Base-by-base conservation (phyloP, 495 filamentous ascomycete genomes). In the Aspergillus incahuasiensis region DNA sequence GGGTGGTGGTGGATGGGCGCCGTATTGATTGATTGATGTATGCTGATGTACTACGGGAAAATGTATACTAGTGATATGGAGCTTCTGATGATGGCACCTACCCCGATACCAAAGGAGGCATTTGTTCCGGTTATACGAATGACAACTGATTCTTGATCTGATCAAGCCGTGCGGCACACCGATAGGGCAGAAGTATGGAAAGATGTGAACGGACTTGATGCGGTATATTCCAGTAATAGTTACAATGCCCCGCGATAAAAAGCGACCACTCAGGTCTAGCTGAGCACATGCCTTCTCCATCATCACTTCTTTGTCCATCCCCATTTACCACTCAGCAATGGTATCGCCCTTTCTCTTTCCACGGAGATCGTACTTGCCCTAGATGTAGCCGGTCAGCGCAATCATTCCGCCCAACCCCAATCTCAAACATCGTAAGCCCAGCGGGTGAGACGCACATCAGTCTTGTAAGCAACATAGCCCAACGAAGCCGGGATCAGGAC, bases 361-460 rank as follows among this genome's bases (percentile, higher is more conserved):
- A 57, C 92, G 84, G 52, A 96, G 61, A 30, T 95, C 81, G 61
- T 75, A 96, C 67, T 91, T 90, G 58, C 91, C 94, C 94, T 97
- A 69, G 21, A 28, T 42, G 5, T 13, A 40, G 5, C 15, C 25
- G 34, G 35, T 47, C 42, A 55, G 43, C 18, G 24, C 9, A 22
- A 25, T 16, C 22, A 8, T 32, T 16, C 28, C 35, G 39, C 5
- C 38, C 53, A 60, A 65, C 46, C 62, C 52, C 30, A 16, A 48
- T 22, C 18, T 25, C 18, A 58, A 21, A 44, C 38, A 20, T 28
- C 32, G 21, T 21, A n/a, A 15, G 5, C 51, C 32, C 18, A 18
- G 38, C 12, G 42, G 25, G 6, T 9, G 35, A 9, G 34, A 82
- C 87, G 78, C 79, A 98, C 94, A 69, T 97, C 92, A 24, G 83